Conservation (phyloP, 345 rosid genomes). For the Turritis glabra region DNA sequence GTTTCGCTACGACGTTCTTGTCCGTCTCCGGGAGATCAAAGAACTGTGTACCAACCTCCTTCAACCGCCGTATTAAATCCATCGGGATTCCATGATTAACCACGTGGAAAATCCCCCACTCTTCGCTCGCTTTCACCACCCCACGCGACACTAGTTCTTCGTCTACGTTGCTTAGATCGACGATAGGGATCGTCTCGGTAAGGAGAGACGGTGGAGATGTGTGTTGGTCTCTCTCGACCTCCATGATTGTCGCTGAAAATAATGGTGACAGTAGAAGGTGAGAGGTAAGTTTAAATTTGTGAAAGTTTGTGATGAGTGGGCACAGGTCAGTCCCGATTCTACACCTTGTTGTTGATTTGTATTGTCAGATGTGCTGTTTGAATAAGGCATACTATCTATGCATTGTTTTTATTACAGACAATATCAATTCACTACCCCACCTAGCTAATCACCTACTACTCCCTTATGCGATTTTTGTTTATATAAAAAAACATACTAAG, state of each 20-base stretch:
- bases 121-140: conserved; percentile 43
- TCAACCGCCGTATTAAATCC: conserved; percentile 47
- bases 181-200: conserved; percentile 37
- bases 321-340: background rate
- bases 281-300: background rate
- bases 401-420: too few relatives aligned
- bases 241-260: conserved; percentile 31
- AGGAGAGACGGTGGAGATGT: background rate
- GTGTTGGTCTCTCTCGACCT: conserved; percentile 43
- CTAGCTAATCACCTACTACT: too few relatives aligned
- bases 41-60: conserved; percentile 56
- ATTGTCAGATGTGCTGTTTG: background rate
- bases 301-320: background rate
- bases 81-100: conserved; percentile 43
- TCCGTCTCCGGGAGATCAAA: conserved; percentile 64
- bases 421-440: too few relatives aligned
- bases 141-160: conserved; percentile 27
- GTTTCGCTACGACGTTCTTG: conserved; percentile 51
- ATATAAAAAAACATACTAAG: too few relatives aligned
- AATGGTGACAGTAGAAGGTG: background rate
- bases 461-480: too few relatives aligned
- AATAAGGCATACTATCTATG: too few relatives aligned
- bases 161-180: conserved; percentile 39
- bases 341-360: background rate
- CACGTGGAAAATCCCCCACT: conserved; percentile 48